These are phyloP conservation scores for Tephrocybe sp. DNA, from an alignment of 768 basidiomycete genomes.

Conservation along the genomic window DNA sequence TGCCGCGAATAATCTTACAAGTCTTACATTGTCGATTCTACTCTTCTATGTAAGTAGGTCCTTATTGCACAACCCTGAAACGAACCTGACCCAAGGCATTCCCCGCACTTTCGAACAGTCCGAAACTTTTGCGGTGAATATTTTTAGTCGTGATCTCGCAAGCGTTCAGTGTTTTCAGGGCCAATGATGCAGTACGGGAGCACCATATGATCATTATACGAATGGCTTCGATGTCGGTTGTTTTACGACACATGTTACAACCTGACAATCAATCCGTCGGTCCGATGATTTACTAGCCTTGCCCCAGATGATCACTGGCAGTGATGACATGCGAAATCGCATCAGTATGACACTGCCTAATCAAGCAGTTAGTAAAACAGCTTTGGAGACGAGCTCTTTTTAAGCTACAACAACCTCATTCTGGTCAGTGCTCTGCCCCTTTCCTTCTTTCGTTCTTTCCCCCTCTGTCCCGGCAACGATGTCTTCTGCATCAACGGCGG, in stretches of 20 bases:
- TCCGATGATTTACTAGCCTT: neutral
- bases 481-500: constrained; percentile 7
- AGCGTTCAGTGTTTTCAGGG: neutral
- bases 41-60: no score
- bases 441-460: neutral
- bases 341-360: constrained; percentile 7
- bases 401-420: neutral
- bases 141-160: no score
- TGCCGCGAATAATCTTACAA: no score
- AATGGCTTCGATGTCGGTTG: neutral
- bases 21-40: no score
- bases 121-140: neutral
- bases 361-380: neutral
- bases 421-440: neutral
- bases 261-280: constrained; percentile 1
- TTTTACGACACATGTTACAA: neutral
- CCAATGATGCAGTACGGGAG: neutral
- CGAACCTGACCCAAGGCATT: no score
- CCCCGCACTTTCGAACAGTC: no score
- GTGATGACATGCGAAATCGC: constrained; percentile 1
- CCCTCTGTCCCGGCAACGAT: neutral
- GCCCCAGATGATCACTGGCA: neutral
- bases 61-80: no score
- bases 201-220: neutral
- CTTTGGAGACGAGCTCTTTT: no score